These are phyloP conservation scores for Colletotrichum brevisporum DNA, from an alignment of 2,329 filamentous ascomycete species.

Conservation along the genomic window DNA sequence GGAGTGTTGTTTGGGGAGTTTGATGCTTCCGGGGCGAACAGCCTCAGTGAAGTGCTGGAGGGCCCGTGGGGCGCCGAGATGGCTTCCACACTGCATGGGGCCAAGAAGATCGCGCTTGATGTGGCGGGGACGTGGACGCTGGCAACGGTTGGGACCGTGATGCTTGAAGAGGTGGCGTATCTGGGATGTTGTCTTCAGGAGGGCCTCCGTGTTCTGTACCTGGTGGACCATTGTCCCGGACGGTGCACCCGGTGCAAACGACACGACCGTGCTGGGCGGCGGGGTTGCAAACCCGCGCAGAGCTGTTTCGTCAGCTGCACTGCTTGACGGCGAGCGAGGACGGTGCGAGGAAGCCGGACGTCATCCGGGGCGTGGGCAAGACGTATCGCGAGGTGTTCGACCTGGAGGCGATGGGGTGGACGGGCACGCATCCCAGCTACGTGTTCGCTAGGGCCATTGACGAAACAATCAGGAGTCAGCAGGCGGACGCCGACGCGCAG, in stretches of 20 bases:
- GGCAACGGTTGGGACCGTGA: constrained; percentile 34
- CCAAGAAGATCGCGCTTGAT: constrained; percentile 47
- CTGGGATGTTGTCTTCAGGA: constrained; percentile 49
- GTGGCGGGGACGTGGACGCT: constrained; percentile 46
- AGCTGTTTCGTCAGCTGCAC: constrained; percentile 45
- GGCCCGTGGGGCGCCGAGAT: constrained; percentile 49
- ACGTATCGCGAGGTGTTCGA: constrained; percentile 51
- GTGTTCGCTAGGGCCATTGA: constrained; percentile 49
- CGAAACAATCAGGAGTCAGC: constrained; percentile 49
- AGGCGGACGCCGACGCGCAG: constrained; percentile 40
- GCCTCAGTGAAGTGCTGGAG: constrained; percentile 43
- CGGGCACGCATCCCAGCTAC: constrained; percentile 47
- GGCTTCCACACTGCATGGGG: constrained; percentile 45
- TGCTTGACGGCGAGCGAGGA: constrained; percentile 38
- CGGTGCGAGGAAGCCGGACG: constrained; percentile 44
- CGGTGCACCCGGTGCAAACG: constrained; percentile 44
- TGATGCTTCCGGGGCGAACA: constrained; percentile 25
- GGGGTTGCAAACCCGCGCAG: constrained; percentile 41
- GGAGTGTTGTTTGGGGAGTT: constrained; percentile 33
- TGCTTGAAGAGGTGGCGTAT: constrained; percentile 47
- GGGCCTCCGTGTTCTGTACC: constrained; percentile 48
- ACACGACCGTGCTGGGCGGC: constrained; percentile 19
- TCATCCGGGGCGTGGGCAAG: constrained; percentile 48
- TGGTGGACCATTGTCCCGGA: constrained; percentile 48
- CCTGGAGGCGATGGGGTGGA: constrained; percentile 50